Percentiles rank a stretch among this genome's conserved stretches.
Evolutionary conservation across 2,329 filamentous ascomycete genomes (phyloP).

Genomic region (Ophiostoma fasciatum): DNA sequence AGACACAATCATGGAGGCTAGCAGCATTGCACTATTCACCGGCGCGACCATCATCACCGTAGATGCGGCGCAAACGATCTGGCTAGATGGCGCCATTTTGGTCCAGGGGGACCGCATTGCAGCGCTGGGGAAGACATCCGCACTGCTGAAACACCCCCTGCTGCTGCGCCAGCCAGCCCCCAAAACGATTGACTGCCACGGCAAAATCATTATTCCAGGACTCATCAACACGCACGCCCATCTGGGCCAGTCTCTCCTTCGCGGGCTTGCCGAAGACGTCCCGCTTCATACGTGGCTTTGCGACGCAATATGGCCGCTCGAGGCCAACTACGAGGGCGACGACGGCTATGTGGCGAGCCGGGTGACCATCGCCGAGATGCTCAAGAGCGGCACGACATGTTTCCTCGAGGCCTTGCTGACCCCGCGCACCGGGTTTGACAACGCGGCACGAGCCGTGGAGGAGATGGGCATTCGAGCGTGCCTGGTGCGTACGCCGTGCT

Average conservation of each 20-base stretch:
- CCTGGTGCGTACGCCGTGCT: slow-evolving; percentile 9
- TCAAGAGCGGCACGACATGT: slow-evolving; percentile 33
- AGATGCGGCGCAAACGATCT: slow-evolving; percentile 27
- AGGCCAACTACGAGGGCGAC: slow-evolving; percentile 13
- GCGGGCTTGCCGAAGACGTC: slow-evolving; percentile 33
- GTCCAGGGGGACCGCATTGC: slow-evolving; percentile 24
- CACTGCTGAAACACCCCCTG: slow-evolving; percentile 1
- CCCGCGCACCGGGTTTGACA: slow-evolving; percentile 14
- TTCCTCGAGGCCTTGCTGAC: slow-evolving; percentile 37
- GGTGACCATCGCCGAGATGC: slow-evolving; percentile 34
- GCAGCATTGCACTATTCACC: slow-evolving; percentile 21
- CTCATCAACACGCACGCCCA: slow-evolving; percentile 36
- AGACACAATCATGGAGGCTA: not conserved
- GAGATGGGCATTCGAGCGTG: slow-evolving; percentile 13
- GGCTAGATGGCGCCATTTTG: slow-evolving; percentile 30
- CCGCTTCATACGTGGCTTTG: slow-evolving; percentile 35
- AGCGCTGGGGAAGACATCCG: not conserved
- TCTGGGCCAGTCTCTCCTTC: slow-evolving; percentile 31
- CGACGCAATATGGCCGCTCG: slow-evolving; percentile 30
- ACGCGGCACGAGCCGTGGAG: slow-evolving; percentile 12
- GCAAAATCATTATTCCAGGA: slow-evolving; percentile 32
- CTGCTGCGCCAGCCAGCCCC: slow-evolving; percentile 8
- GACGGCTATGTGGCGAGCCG: slow-evolving; percentile 33
- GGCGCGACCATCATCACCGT: slow-evolving; percentile 38
- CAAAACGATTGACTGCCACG: slow-evolving; percentile 15